A percentile compares a stretch with the other conserved stretches of the same genome.
Conservation (phyloP, 495 filamentous ascomycete genomes). For the Aspergillus indologenus region DNA sequence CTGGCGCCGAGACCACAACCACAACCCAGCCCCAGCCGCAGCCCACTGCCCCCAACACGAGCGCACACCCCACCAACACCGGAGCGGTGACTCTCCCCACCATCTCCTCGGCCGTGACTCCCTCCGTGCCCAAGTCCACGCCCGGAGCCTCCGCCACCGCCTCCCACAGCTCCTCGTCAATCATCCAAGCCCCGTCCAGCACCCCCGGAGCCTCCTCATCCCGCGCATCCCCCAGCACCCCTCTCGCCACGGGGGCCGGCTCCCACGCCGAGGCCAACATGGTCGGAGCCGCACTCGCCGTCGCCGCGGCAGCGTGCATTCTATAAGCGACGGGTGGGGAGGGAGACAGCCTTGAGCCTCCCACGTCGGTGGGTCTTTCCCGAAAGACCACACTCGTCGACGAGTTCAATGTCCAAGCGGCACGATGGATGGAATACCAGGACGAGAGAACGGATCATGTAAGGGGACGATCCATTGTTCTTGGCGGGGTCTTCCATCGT, state of each 20-base stretch:
- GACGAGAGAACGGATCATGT: no score
- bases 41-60: slow-evolving; percentile 6
- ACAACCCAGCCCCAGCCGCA: slow-evolving; percentile 1
- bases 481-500: no score
- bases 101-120: neutral
- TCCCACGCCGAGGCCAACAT: slow-evolving; percentile 28
- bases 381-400: no score
- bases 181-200: neutral
- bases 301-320: slow-evolving; percentile 30
- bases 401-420: no score
- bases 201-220: slow-evolving; percentile 4
- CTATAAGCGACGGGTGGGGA: slow-evolving; percentile 21
- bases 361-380: no score
- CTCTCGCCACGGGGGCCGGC: slow-evolving; percentile 26
- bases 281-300: slow-evolving; percentile 29
- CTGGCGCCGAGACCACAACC: slow-evolving; percentile 16
- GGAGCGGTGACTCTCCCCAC: slow-evolving; percentile 14
- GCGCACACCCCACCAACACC: slow-evolving; percentile 10
- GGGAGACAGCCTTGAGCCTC: neutral
- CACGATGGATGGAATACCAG: no score
- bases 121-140: neutral
- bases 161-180: neutral
- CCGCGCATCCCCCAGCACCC: slow-evolving; percentile 16
- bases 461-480: no score
- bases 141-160: neutral